Evolutionary conservation across 257 asterid species (phyloP).

Genomic region (Lantana camara): DNA sequence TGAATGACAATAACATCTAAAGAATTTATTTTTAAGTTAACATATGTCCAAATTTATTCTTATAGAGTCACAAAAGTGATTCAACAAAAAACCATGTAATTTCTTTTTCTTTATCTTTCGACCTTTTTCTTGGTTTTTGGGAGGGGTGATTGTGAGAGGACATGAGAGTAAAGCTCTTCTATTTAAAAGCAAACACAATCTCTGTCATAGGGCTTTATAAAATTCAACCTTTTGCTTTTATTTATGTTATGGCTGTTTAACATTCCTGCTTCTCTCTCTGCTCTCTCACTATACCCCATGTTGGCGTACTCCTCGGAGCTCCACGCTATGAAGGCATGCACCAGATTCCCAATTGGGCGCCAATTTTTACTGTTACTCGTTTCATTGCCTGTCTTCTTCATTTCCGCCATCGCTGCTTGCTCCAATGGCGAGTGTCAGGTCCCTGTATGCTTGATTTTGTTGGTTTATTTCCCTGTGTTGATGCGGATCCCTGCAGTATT

Average conservation of each 20-base stretch:
- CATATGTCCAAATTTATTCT: too few relatives aligned
- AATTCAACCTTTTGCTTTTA: constrained; percentile 19
- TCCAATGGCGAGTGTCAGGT: constrained; percentile 81
- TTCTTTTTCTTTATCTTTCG: background rate
- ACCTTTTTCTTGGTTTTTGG: background rate
- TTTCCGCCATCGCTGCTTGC: constrained; percentile 52
- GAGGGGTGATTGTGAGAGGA: background rate
- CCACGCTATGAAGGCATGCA: constrained; percentile 43
- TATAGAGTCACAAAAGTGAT: too few relatives aligned
- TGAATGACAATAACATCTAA: too few relatives aligned
- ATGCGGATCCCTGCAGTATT: constrained; percentile 35
- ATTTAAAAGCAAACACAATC: constrained; percentile 26
- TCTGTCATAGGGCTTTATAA: constrained; percentile 3
- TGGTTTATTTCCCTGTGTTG: background rate
- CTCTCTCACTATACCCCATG: constrained; percentile 26
- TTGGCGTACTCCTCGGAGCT: constrained; percentile 43
- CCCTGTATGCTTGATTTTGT: background rate
- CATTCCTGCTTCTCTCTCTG: constrained; percentile 19
- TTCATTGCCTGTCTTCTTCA: constrained; percentile 35
- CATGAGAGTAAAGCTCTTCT: background rate
- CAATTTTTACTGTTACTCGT: constrained; percentile 23
- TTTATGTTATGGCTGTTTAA: constrained; percentile 17
- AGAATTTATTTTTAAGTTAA: too few relatives aligned
- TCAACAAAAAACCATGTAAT: too few relatives aligned
- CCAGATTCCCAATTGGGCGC: constrained; percentile 14